These are phyloP conservation scores for Euphrasia arctica DNA, from an alignment of 305 asterid species.

Conservation along the genomic window DNA sequence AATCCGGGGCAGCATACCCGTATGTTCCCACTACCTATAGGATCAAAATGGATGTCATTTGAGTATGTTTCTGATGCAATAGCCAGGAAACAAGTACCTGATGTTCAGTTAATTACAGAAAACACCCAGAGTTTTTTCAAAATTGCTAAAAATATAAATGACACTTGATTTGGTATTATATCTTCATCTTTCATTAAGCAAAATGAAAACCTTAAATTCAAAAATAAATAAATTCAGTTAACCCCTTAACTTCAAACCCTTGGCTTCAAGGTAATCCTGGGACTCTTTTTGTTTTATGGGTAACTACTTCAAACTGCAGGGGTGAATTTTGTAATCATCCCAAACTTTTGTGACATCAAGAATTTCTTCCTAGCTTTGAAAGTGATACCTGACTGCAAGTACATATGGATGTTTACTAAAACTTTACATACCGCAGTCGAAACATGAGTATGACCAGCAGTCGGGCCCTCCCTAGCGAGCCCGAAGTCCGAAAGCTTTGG, in stretches of 20 bases:
- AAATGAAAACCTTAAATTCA: no score
- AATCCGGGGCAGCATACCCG: slow-evolving; percentile 98
- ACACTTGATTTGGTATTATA: not conserved
- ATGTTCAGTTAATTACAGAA: not conserved
- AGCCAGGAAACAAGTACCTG: not conserved
- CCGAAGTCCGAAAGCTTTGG: slow-evolving; percentile 94
- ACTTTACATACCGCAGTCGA: slow-evolving; percentile 67
- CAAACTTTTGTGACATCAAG: not conserved
- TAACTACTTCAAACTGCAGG: not conserved
- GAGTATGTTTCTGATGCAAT: not conserved
- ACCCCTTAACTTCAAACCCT: no score
- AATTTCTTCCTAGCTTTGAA: not conserved
- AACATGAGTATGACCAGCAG: slow-evolving; percentile 70
- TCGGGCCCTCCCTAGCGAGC: slow-evolving; percentile 90
- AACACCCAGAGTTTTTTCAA: not conserved
- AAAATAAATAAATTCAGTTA: no score
- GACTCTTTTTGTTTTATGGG: not conserved
- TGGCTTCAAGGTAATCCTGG: no score
- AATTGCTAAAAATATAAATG: not conserved
- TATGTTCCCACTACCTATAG: slow-evolving; percentile 86
- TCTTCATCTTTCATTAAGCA: no score
- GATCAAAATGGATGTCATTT: slow-evolving; percentile 13
- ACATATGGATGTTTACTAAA: not conserved
- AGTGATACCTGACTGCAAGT: not conserved
- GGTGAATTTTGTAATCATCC: not conserved